A percentile compares a stretch with the other conserved stretches of the same genome.
These are phyloP conservation scores for Tuber aestivum DNA, from an alignment of 495 filamentous ascomycete species.

Conservation along the genomic window DNA sequence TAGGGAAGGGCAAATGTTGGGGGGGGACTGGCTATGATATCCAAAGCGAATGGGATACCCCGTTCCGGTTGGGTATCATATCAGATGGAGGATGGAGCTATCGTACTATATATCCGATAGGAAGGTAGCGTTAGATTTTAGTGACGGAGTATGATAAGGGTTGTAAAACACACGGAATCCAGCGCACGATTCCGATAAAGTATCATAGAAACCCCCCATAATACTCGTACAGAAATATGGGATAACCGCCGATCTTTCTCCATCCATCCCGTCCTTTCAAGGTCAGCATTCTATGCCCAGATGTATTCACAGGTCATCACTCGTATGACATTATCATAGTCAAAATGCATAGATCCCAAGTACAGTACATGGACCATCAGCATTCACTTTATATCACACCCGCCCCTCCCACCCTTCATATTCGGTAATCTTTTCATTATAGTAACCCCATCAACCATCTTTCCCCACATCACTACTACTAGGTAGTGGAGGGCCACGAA, in stretches of 20 bases:
- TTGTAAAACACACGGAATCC: not conserved
- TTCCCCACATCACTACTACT: too few relatives aligned
- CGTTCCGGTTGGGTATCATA: not conserved
- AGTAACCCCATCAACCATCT: constrained; percentile 25
- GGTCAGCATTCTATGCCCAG: not conserved
- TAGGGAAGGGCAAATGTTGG: too few relatives aligned
- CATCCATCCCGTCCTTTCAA: not conserved
- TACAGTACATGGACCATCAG: not conserved
- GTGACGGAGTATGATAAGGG: not conserved
- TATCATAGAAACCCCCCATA: too few relatives aligned
- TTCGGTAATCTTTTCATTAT: constrained; percentile 23
- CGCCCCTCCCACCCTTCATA: constrained; percentile 9
- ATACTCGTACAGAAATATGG: not conserved
- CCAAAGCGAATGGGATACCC: not conserved
- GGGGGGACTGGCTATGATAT: too few relatives aligned
- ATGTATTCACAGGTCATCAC: not conserved
- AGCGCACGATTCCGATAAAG: not conserved
- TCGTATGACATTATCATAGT: too few relatives aligned
- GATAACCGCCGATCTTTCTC: not conserved
- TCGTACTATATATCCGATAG: not conserved
- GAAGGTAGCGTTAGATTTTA: not conserved
- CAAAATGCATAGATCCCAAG: not conserved
- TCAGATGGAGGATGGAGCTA: not conserved
- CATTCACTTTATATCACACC: not conserved
- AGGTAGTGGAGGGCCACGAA: too few relatives aligned